Base-by-base conservation (phyloP, 169 alveolate species). In the Plasmodium chabaudi region DNA sequence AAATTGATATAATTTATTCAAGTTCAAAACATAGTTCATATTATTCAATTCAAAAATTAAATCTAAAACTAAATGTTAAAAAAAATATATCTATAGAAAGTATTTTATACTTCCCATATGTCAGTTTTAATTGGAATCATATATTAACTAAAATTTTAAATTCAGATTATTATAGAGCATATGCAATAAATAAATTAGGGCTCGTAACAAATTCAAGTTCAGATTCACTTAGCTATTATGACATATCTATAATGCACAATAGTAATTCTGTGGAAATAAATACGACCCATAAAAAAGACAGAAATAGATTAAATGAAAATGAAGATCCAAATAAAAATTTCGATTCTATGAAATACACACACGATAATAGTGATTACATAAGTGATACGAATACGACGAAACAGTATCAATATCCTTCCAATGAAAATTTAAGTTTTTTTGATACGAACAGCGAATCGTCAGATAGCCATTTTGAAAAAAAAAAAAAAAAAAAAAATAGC, bases 51-150 rank as follows among this genome's bases (percentile, higher is more conserved):
- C 75, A 86, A 53, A 59, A 86, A 13, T n/a, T 70, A 9, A 86
- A 57, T 9, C 47, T 86, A 25, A 72, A 64, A 60, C 23, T 86
- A 7, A 86, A 63, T 19, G 91, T 86, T 12, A 44, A 59, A 13
- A 47, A 46, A 60, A 68, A 86, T 63, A 72, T 86, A 10, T 27
- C 47, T 1, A 64, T 86, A 1, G 75, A 86, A 17, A 59, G 71
- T 1, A 55, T 86, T 6, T 69, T 23, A n/a, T 86, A 56, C 53
- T 86, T 86, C 19, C 91, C 91, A 3, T 86, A 68, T 25, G 87
- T 86, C 0, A 70, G 91, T 25, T 86, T 69, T 53, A 86, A 68
- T 27, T 56, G 23, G 17, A 9, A 27, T 5, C 49, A 57, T 1
- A 53, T 86, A 9, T 13, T 86, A 23, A 56, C 21, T n/a, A 57